Conservation (phyloP, 192 early-diverging fungal genomes). For the Umbelopsis sp. region DNA sequence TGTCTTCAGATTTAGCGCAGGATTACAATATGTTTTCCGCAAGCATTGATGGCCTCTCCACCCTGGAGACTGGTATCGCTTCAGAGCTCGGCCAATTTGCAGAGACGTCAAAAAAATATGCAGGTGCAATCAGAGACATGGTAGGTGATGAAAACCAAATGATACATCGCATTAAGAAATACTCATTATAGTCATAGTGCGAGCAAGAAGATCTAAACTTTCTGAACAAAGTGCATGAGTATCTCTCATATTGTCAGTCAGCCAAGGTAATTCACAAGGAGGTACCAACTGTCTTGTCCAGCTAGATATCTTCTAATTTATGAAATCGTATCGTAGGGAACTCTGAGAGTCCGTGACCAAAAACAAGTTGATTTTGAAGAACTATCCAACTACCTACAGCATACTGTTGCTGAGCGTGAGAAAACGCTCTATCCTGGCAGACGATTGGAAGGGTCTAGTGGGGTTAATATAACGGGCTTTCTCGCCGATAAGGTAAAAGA, state of each 20-base stretch:
- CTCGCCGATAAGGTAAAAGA: slow-evolving; percentile 89
- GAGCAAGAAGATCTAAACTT: slow-evolving; percentile 69
- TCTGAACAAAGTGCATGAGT: slow-evolving; percentile 82
- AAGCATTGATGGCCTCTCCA: slow-evolving; percentile 73
- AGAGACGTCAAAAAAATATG: slow-evolving; percentile 70
- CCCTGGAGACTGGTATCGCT: slow-evolving; percentile 86
- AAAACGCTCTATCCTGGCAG: slow-evolving; percentile 67
- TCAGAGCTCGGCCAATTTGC: slow-evolving; percentile 75
- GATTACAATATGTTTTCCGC: slow-evolving; percentile 83
- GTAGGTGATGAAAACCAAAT: slow-evolving; percentile 33
- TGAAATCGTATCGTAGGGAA: slow-evolving; percentile 48
- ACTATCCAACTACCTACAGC: slow-evolving; percentile 75
- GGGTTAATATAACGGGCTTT: slow-evolving; percentile 64
- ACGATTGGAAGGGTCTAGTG: slow-evolving; percentile 52
- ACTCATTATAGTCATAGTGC: slow-evolving; percentile 32
- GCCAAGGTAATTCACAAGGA: slow-evolving; percentile 58
- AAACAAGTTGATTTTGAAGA: slow-evolving; percentile 97
- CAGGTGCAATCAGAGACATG: slow-evolving; percentile 69
- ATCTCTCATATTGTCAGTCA: slow-evolving; percentile 77
- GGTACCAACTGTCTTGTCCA: not conserved
- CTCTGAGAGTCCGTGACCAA: slow-evolving; percentile 84
- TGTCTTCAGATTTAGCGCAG: slow-evolving; percentile 65
- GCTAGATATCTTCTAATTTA: slow-evolving; percentile 40
- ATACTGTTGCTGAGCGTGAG: slow-evolving; percentile 73
- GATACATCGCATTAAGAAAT: not conserved